Evolutionary conservation across 192 early-diverging fungal genomes (phyloP).

Genomic region (Coemansia sp.): DNA sequence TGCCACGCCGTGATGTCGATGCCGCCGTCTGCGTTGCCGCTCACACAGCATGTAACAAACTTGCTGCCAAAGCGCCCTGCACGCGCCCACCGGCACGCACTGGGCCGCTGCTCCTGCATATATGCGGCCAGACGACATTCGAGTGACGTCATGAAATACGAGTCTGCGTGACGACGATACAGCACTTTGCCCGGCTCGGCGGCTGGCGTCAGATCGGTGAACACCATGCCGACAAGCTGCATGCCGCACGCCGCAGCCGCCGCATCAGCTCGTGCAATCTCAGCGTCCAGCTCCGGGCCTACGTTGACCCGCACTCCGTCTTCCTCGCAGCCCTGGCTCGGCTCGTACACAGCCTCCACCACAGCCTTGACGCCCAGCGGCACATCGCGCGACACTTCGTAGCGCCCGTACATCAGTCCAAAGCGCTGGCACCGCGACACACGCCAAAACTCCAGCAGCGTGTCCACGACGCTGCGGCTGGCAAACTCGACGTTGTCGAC

Average conservation of each 20-base stretch:
- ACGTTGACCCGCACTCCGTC: conserved; percentile 68
- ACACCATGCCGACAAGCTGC: conserved; percentile 82
- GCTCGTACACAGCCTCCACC: conserved; percentile 92
- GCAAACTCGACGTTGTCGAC: conserved; percentile 98
- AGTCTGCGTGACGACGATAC: conserved; percentile 86
- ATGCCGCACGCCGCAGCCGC: conserved; percentile 70
- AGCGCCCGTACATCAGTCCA: conserved; percentile 92
- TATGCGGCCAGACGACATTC: conserved; percentile 85
- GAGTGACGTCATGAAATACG: conserved; percentile 90
- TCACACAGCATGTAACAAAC: conserved; percentile 93
- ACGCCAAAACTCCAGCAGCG: conserved; percentile 86
- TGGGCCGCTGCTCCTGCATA: conserved; percentile 76
- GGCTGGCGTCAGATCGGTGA: conserved; percentile 90
- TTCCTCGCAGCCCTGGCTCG: conserved; percentile 75
- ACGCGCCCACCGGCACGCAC: conserved; percentile 66
- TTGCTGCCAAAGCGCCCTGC: conserved; percentile 85
- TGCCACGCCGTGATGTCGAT: conserved; percentile 90
- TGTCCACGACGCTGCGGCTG: conserved; percentile 70
- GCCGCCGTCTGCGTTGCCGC: conserved; percentile 82
- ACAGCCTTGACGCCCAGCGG: conserved; percentile 96
- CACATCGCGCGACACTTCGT: conserved; percentile 86
- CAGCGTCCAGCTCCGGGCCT: conserved; percentile 59
- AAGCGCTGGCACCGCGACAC: conserved; percentile 84
- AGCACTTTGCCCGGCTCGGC: conserved; percentile 76
- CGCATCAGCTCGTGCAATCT: conserved; percentile 54